Percentiles rank a stretch among this genome's conserved stretches.
Conservation (phyloP, 345 rosid species). For the Eucalyptus lansdowneana region DNA sequence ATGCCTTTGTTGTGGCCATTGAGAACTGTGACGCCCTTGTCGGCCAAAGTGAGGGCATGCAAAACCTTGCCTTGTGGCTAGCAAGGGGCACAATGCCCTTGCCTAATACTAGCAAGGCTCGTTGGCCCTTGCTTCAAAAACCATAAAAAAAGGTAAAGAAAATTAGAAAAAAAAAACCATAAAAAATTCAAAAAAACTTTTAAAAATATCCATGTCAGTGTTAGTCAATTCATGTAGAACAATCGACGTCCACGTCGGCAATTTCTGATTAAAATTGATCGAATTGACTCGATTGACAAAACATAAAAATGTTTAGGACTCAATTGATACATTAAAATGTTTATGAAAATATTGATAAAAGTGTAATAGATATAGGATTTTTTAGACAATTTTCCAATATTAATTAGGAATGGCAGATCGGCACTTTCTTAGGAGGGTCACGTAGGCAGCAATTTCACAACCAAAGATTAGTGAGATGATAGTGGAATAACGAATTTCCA, state of each 20-base stretch:
- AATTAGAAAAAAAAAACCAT: background rate
- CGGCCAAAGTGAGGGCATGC: rapidly evolving
- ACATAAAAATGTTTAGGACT: rapidly evolving
- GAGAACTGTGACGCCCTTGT: rapidly evolving
- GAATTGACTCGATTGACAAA: too few relatives aligned
- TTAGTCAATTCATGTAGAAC: too few relatives aligned
- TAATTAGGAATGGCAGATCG: background rate
- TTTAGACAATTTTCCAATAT: too few relatives aligned
- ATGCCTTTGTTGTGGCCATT: too few relatives aligned
- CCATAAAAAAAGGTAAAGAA: too few relatives aligned
- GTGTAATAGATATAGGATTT: background rate
- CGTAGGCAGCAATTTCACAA: background rate
- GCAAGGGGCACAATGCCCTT: background rate
- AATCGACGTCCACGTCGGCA: rapidly evolving
- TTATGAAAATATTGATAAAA: too few relatives aligned
- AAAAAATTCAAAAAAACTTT: too few relatives aligned
- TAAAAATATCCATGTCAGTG: rapidly evolving
- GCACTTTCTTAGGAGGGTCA: background rate
- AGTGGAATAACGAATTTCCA: background rate
- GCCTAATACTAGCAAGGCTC: rapidly evolving
- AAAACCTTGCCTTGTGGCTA: rapidly evolving
- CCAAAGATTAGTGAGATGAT: background rate
- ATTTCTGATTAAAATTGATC: too few relatives aligned
- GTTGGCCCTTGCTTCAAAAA: background rate
- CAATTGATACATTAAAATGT: rapidly evolving